phyloP scores from a whole-genome alignment of 2,329 filamentous ascomycete species.

The Trichoderma breve region DNA sequence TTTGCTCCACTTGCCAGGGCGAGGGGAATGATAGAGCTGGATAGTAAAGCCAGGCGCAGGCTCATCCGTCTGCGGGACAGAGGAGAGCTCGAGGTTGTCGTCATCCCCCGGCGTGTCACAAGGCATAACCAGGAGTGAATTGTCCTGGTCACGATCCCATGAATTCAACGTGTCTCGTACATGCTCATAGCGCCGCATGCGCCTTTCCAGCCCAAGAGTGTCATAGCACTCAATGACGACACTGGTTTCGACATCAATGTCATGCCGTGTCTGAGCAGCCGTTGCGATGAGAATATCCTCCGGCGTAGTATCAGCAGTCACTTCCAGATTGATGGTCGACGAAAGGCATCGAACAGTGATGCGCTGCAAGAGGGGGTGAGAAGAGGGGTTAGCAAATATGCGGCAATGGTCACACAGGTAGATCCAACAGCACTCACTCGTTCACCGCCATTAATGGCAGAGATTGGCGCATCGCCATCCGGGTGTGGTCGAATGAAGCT shows the following conservation, averaged over 20 bases:
- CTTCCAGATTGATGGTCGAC: constrained; percentile 65
- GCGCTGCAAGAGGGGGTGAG: constrained; percentile 41
- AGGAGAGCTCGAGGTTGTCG: constrained; percentile 61
- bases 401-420: not conserved
- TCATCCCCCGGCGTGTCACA: constrained; percentile 54
- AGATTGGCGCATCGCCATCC: constrained; percentile 71
- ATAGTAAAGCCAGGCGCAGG: constrained; percentile 66
- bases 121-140: constrained; percentile 67
- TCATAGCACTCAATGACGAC: constrained; percentile 77
- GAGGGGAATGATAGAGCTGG: constrained; percentile 76
- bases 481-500: constrained; percentile 46
- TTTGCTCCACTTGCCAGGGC: constrained; percentile 85
- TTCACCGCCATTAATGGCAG: constrained; percentile 77
- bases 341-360: constrained; percentile 73
- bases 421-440: constrained; percentile 52
- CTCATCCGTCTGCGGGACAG: constrained; percentile 57
- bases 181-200: constrained; percentile 80
- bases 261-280: constrained; percentile 59
- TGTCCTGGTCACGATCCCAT: constrained; percentile 81
- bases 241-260: constrained; percentile 62
- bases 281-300: constrained; percentile 70
- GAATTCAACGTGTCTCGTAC: constrained; percentile 88
- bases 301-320: constrained; percentile 72
- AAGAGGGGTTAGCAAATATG: constrained; percentile 12
- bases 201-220: constrained; percentile 74